These are phyloP conservation scores for Spatholobus suberectus DNA, from an alignment of 306 rosid genomes.

Conservation along the genomic window DNA sequence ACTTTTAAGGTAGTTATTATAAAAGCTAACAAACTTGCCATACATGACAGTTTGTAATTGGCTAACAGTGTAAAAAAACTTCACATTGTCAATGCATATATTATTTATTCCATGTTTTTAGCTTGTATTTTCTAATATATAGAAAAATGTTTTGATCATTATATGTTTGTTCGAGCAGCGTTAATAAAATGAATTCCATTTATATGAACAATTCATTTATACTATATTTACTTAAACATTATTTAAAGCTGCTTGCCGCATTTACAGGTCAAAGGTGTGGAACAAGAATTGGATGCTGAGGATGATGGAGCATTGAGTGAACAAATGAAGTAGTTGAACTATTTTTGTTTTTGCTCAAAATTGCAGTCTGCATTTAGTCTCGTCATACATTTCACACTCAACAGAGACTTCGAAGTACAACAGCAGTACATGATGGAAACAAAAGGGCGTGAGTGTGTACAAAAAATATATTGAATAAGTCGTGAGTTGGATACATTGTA, in stretches of 20 bases:
- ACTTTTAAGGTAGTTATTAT: neutral
- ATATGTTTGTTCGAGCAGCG: neutral
- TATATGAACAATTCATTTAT: neutral
- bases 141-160: neutral
- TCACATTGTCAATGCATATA: neutral
- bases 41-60: neutral
- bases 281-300: constrained; percentile 82
- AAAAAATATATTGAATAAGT: constrained; percentile 27
- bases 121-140: neutral
- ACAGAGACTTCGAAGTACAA: neutral
- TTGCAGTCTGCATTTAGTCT: constrained; percentile 2
- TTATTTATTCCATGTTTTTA: neutral
- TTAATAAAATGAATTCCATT: constrained; percentile 25
- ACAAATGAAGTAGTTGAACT: constrained; percentile 55
- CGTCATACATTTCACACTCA: constrained; percentile 11
- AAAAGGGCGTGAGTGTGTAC: constrained; percentile 16
- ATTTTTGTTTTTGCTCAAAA: neutral
- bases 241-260: constrained; percentile 27
- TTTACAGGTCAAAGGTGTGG: constrained; percentile 89
- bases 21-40: neutral
- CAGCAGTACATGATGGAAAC: constrained; percentile 44
- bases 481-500: constrained; percentile 17
- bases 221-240: neutral
- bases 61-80: no score
- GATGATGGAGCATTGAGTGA: constrained; percentile 67